Base-by-base conservation (phyloP, 495 filamentous ascomycete genomes). In the Darksidea phi region DNA sequence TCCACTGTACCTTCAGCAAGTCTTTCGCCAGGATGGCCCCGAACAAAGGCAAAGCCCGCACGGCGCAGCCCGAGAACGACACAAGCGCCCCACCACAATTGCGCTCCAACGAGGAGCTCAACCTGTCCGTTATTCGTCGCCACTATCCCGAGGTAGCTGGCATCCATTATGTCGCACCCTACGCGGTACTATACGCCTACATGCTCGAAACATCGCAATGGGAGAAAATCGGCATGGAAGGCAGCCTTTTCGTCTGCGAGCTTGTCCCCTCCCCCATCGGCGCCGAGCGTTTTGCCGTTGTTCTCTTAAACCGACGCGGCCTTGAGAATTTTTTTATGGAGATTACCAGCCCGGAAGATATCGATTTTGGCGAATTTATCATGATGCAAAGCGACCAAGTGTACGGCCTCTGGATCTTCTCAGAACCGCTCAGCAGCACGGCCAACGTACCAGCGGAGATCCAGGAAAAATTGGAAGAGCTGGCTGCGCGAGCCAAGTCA, bases 161-260 rank as follows among this genome's bases (percentile, higher is more conserved):
- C 42, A 87, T 96, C 66, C 74, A 88, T 48, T 85, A 84, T 50
- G 86, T 91, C 60, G 89, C 89, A 18, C 85, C 87, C 24, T 91
- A 89, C 70, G 85, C 85, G 45, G 86, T 90, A 8, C 79, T 95
- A 53, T 96, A 95, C 77, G 76, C 78, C 66, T 93, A 93, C 75
- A 79, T 76, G 38, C 78, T 82, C 20, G 73, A 77, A 2, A 73
- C 80, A 3, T 71, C 79, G 49, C 73, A 77, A 56, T 96, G 91
- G 91, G 86, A 93, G 66, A 93, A 90, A 71, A 78, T 77, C 42
- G 85, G 82, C 37, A 76, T 89, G 15, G 90, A 95, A 72, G 91
- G 91, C 46, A 86, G 86, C 2, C 77, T 95, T 43, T 96, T 95
- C 74, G 80, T 95, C 37, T 91, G 86, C 77, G 77, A 85, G 54